A percentile compares a stretch with the other conserved stretches of the same genome.
These are phyloP conservation scores for Boletus barrowsii DNA, from an alignment of 768 basidiomycete species.

Conservation along the genomic window DNA sequence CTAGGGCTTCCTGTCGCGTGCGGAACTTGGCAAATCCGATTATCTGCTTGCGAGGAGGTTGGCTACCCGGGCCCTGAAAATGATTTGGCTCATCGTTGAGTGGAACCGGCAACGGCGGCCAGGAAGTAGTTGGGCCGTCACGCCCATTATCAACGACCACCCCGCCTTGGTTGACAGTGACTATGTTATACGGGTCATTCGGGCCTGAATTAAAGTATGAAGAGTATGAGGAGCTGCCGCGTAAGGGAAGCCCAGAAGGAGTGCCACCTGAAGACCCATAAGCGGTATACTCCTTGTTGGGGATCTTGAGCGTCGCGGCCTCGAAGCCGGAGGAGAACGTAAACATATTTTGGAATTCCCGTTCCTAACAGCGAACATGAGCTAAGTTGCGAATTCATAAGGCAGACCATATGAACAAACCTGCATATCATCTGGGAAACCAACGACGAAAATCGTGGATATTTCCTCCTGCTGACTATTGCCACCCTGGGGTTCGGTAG, in stretches of 20 bases:
- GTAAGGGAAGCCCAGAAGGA: slow-evolving; percentile 35
- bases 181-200: slow-evolving; percentile 81
- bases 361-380: slow-evolving; percentile 59
- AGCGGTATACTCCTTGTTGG: slow-evolving; percentile 84
- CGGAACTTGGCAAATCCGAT: slow-evolving; percentile 98
- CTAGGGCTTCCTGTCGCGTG: slow-evolving; percentile 80
- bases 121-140: slow-evolving; percentile 69
- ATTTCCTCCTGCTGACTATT: slow-evolving; percentile 71
- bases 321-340: slow-evolving; percentile 95
- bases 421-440: slow-evolving; percentile 99
- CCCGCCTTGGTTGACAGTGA: slow-evolving; percentile 79
- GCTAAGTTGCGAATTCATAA: slow-evolving; percentile 10
- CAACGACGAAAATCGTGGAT: slow-evolving; percentile 96
- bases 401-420: slow-evolving; percentile 43
- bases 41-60: slow-evolving; percentile 85
- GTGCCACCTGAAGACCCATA: slow-evolving; percentile 50
- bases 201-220: slow-evolving; percentile 46
- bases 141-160: slow-evolving; percentile 77
- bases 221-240: slow-evolving; percentile 34
- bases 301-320: slow-evolving; percentile 96
- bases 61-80: slow-evolving; percentile 30
- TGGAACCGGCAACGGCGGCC: slow-evolving; percentile 45
- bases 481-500: slow-evolving; percentile 21
- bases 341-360: slow-evolving; percentile 99
- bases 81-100: slow-evolving; percentile 33